Base-by-base conservation (phyloP, 2,329 filamentous ascomycete species). In the Alternaria arbusti region DNA sequence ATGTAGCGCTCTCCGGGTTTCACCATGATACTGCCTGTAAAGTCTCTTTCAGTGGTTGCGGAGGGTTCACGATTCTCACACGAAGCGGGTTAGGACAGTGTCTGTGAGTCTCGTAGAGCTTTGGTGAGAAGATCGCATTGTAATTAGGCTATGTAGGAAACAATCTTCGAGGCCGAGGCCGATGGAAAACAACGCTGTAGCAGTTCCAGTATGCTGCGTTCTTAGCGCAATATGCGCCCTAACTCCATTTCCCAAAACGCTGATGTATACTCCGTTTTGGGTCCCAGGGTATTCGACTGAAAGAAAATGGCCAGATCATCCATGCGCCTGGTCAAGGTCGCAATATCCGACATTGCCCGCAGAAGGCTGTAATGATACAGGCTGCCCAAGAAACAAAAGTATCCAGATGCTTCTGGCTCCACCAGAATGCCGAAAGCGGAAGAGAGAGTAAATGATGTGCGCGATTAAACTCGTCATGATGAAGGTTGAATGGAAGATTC, bases 201-300 rank as follows among this genome's bases (percentile, higher is more conserved):
- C 47, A 44, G 20, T 44, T 36, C 26, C 57, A 20, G 23, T 47
- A 46, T 44, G 55, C 36, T 43, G 50, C 57, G 15, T 9, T 40
- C 45, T 26, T 58, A 44, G 51, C 60, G 50, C 32, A 54, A 40
- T 15, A 36, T 20, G 26, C 12, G 13, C 32, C 32, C 26, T 49
- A 28, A 66, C 57, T 57, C 64, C 61, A 44, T 64, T 28, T 56
- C 40, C 49, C 50, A 32, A 56, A 40, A 66, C 63, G 44, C 61
- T 54, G 49, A 58, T 64, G 30, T 58, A 57, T 70, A 63, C 67
- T 68, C 67, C 65, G 44, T 62, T 63, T 65, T 66, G 59, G 65
- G 63, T 54, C 54, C 63, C 57, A 64, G 67, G 65, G 63, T 68
- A 70, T 70, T 66, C 55, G 49, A 61, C 52, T 47, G 45, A 50